phyloP scores from a whole-genome alignment of 192 early-diverging fungal species.

The Coemansia sp. region DNA sequence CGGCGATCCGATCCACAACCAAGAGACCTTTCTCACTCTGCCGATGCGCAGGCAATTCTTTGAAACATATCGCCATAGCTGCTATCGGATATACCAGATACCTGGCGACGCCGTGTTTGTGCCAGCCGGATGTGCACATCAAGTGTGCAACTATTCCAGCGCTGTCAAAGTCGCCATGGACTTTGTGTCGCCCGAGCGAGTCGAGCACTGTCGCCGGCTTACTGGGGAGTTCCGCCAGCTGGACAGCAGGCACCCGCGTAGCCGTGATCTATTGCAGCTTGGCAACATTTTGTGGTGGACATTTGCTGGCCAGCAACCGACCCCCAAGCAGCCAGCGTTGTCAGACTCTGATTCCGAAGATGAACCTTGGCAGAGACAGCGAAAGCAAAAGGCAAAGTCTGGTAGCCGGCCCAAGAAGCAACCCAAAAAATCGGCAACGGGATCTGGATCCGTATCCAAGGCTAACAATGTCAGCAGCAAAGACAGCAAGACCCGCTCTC shows the following conservation, averaged over 20 bases:
- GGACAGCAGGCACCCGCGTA: constrained; percentile 30
- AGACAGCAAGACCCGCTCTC: background rate
- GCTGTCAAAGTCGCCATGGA: constrained; percentile 74
- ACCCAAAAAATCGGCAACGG: background rate
- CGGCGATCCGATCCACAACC: constrained; percentile 70
- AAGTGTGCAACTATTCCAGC: constrained; percentile 69
- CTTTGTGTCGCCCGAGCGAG: constrained; percentile 68
- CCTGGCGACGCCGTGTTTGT: constrained; percentile 78
- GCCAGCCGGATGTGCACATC: constrained; percentile 76
- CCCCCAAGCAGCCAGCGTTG: background rate
- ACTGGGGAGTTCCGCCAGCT: constrained; percentile 59
- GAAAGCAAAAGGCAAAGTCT: background rate
- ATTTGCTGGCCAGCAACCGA: constrained; percentile 20
- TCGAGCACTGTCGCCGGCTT: constrained; percentile 51
- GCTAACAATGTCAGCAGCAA: background rate
- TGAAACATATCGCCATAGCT: constrained; percentile 19
- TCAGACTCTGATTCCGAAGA: background rate
- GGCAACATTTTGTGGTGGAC: constrained; percentile 54
- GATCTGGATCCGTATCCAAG: background rate
- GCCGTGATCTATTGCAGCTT: constrained; percentile 59
- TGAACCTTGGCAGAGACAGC: background rate
- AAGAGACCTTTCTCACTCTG: constrained; percentile 64
- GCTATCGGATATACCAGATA: constrained; percentile 67
- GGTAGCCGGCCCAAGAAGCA: background rate
- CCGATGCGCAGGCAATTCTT: constrained; percentile 46